Evolutionary conservation across 495 filamentous ascomycete species (phyloP), one percentile per base, ranked within the genome.

Genomic region (Cercophora newfieldiana): DNA sequence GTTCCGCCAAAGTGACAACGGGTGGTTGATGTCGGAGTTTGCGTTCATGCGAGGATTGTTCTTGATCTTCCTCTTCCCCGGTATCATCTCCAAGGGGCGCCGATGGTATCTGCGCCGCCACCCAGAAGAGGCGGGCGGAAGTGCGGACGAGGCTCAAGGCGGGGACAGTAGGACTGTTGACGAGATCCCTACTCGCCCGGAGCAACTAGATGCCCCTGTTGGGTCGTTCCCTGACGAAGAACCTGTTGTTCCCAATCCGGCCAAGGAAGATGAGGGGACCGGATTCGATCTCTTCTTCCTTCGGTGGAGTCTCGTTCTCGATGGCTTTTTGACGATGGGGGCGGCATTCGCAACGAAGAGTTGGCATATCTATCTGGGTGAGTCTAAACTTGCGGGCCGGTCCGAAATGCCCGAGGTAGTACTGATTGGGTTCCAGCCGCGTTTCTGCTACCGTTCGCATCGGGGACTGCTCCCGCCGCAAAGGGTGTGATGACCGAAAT

Each of bases 401-500:
- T 3, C 26, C 3, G 25, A 21, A 2, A 7, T 30, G 22, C 1
- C 26, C 22, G 28, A 30, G 75, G 7, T 47, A 51, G 54, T 0
- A 44, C 57, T 61, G 44, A 51, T 44, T 10, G 16, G 18, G 19
- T 18, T 51, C 1, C 22, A 61, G 80, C 79, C 18, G 77, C 80
- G 0, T 77, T 78, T 61, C 58, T 82, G n/a, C 70, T 87, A 1
- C 85, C 85, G 0, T 80, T 87, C 29, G 85, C 80, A 1, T 83
- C 84, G 0, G 85, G 85, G 0, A 81, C 84, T 0, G 84, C 83
- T 0, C 78, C 84, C 1, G 83, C 84, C 0, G 82, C 84, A 16
- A 87, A 87, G 59, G 85, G 85, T 19, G 83, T 85, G 30, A 85
- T 87, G 74, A 79, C 85, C 18, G 81, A 85, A 49, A 79, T 87